Base-by-base conservation (phyloP, 2,329 filamentous ascomycete species). In the Colletotrichum theobromicola region DNA sequence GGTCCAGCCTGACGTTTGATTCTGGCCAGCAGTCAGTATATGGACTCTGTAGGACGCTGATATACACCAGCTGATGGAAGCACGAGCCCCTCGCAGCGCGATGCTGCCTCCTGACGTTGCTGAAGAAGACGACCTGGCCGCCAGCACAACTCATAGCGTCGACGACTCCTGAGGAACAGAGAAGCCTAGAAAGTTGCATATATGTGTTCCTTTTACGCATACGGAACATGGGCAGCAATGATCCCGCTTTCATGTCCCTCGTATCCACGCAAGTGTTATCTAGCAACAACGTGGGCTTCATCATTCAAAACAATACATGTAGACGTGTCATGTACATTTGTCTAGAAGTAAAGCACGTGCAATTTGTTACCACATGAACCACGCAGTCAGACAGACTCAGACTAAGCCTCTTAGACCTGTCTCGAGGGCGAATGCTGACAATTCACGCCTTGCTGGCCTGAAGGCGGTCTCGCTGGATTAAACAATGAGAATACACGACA, bases 361-460 rank as follows among this genome's bases (percentile, higher is more conserved):
- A n/a, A n/a, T n/a, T n/a, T n/a, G n/a, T n/a, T n/a, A n/a, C n/a
- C n/a, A n/a, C n/a, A n/a, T n/a, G n/a, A n/a, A n/a, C n/a, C n/a
- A n/a, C n/a, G n/a, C 37, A n/a, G 0, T 42, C 37, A 42, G 18
- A 50, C 12, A 50, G 42, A 50, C 1, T 50, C 5, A 4, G 13
- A 12, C 24, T n/a, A 18, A 4, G 13, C 0, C 21, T 21, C 42
- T 21, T 10, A 50, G 42, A 21, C 42, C 42, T 50, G 12, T 21
- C 42, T 21, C 42, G 2, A 24, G 2, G 3, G 12, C 1, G n/a
- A 7, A 50, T 4, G 3, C n/a, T 50, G n/a, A 12, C 6, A 10
- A 21, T 21, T 2, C 6, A 21, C 7, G n/a, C 21, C n/a, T 50
- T 7, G 3, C n/a, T 13, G n/a, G n/a, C 42, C 0, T 1, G n/a